Base-by-base conservation (phyloP, 768 basidiomycete species). In the Chalciporus sphaerocephalus region DNA sequence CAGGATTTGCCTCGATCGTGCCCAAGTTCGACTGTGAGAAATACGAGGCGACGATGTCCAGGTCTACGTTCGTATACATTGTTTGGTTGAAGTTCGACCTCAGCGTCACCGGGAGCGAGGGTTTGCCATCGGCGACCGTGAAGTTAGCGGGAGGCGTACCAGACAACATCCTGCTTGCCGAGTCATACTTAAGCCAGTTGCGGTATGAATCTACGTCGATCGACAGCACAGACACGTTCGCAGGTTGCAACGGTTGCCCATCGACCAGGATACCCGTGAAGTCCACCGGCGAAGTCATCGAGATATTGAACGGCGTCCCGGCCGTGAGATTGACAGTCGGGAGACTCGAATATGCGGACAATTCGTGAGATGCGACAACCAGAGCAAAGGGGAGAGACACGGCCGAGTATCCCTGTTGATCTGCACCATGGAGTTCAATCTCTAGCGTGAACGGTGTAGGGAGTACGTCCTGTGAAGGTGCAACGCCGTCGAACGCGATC, bases 401-500 rank as follows among this genome's bases (percentile, higher is more conserved):
- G 30, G 85, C 83, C 10, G 78, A 78, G 56, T 84, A 91, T 6
- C 89, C 90, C 54, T 76, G 72, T 51, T 79, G 73, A 54, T 92
- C 89, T 36, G 87, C 84, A 5, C 77, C 89, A 55, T 79, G 74
- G 18, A 96, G 66, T 23, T 70, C 64, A 21, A 94, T 68, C 8
- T 76, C 59, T 46, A 85, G 61, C 6, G 67, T 59, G 22, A 64
- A 61, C 2, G 76, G 77, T 6, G 69, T 68, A 21, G 62, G 40
- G n/a, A 69, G 47, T 15, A 56, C 55, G 32, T 69, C 58, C 23
- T 74, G 65, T 42, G 62, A 38, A 2, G 93, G 94, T 4, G 84
- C 76, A 17, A 87, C 75, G 9, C 94, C 94, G 51, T 86, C 76
- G 41, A 96, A 78, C 2, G 92, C 92, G 45, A 87, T 66, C 13